These are phyloP conservation scores for Coemansia sp. DNA, from an alignment of 192 early-diverging fungal species.

Conservation along the genomic window DNA sequence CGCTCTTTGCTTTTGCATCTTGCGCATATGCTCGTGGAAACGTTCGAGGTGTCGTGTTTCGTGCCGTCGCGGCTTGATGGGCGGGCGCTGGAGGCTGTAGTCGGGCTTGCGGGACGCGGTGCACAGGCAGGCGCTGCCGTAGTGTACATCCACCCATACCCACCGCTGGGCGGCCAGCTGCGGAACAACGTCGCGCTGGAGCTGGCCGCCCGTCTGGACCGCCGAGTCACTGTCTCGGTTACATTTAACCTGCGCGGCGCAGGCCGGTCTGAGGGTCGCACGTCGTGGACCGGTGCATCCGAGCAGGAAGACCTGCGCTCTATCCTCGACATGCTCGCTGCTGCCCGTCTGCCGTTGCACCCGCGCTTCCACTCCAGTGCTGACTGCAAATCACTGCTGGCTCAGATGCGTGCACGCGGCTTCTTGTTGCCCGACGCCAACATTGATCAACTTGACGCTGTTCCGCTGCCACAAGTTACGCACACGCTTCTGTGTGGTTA, in stretches of 20 bases:
- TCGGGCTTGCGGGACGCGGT: constrained; percentile 13
- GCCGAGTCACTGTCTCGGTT: constrained; percentile 26
- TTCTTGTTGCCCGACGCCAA: constrained; percentile 13
- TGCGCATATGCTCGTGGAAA: constrained; percentile 28
- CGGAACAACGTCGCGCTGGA: constrained; percentile 50
- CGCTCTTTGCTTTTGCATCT: neutral
- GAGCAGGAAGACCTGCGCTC: constrained; percentile 53
- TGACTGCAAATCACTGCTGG: constrained; percentile 20
- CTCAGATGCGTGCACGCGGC: constrained; percentile 47
- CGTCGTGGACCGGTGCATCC: constrained; percentile 49
- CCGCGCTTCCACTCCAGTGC: constrained; percentile 22
- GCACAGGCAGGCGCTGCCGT: constrained; percentile 14
- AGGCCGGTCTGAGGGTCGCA: constrained; percentile 50
- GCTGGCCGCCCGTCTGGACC: constrained; percentile 21
- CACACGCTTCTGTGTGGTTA: constrained; percentile 46
- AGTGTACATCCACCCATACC: constrained; percentile 47
- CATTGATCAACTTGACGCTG: constrained; percentile 12
- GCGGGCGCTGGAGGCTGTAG: constrained; percentile 39
- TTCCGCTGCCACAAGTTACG: constrained; percentile 40
- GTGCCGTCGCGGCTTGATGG: constrained; percentile 52
- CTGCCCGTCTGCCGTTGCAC: constrained; percentile 34
- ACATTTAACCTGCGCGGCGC: constrained; percentile 54
- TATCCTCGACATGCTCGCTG: constrained; percentile 33
- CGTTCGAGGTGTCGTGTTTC: constrained; percentile 42
- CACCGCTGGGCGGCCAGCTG: constrained; percentile 51